Evolutionary conservation across 345 rosid genomes (phyloP), one percentile per base, ranked within the genome.

Genomic region (Hibiscus mutabilis): DNA sequence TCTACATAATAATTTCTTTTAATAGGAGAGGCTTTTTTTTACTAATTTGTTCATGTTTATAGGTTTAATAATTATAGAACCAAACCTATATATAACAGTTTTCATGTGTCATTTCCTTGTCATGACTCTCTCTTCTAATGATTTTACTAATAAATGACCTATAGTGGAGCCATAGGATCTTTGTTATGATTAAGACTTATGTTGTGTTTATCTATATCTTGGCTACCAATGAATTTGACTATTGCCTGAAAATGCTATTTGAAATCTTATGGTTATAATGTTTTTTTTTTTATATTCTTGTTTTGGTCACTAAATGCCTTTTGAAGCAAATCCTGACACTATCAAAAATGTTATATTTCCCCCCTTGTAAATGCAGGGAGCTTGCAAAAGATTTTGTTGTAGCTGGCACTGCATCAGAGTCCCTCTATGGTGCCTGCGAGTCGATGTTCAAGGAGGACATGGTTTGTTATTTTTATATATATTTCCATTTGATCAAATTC

Each of bases 371-470:
- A 75, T 75, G 76, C 78, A 94, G 98, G 83, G 97, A 94, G 77
- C 87, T 94, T 46, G 98, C 98, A 44, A 94, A 89, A 79, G 98
- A 91, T 82, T 91, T 94, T 81, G 97, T 94, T 57, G 98, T 94
- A 37, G 92, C 93, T 73, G 97, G 98, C 29, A 88, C 96, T 80
- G 96, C 97, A 69, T 83, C 93, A 35, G 98, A 95, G 75, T 92
- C 99, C 55, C 92, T 95, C 3, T 95, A 92, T 77, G 97, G 97
- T 72, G 99, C 99, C 33, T 92, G 99, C 53, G 97, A 95, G 76
- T 87, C 97, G 3, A 86, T 92, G 92, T 95, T 78, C 83, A 92
- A 86, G 84, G 97, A 95, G 61, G 87, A 92, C 73, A 89, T 95
- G 98, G 99, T 95, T 79, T 31, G 96, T 84, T 68, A 58, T 59